Base-by-base conservation (phyloP, 768 basidiomycete genomes). In the Kwoniella mangroviensis region DNA sequence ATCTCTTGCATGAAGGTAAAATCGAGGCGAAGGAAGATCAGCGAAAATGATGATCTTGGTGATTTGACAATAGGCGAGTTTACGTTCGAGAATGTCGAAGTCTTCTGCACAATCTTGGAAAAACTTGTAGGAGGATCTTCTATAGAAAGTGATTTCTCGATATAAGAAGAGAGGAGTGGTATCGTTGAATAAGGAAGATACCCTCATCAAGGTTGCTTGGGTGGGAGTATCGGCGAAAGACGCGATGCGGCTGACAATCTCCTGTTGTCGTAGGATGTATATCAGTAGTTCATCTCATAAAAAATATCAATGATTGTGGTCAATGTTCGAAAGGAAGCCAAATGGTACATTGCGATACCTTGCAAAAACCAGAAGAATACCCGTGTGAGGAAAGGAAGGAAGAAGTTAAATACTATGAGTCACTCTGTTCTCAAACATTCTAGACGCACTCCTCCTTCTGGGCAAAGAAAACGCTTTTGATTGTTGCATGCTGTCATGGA, bases 161-260 rank as follows among this genome's bases (percentile, higher is more conserved):
- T 54, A 54, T 19, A 54, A n/a, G 22, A 21, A 24, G 12, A 22
- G n/a, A 54, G 53, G 19, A 21, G 24, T 24, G n/a, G 21, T 54
- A 21, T 54, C 19, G 24, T 54, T 13, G 24, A 54, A 54, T 19
- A 22, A 54, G 19, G 53, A 19, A 54, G 53, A 54, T 54, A 54
- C 53, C 24, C 53, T 54, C 53, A 54, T 54, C 24, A 54, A 54
- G n/a, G n/a, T 54, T 19, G 53, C 53, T n/a, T 21, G 53, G 22
- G 53, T 54, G n/a, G 53, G 24, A 19, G n/a, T 54, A 22, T 54
- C 53, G 24, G 53, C 24, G 24, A 54, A 49, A 19, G 45, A 49
- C 5, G 19, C 45, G 45, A 49, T 49, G 45, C 12, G 45, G 45
- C 13, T 49, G 45, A 13, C 15, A 15, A 49, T 15, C 4, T 49